Percentiles rank a stretch among this genome's conserved stretches.
Evolutionary conservation across 2,329 filamentous ascomycete genomes (phyloP).

Genomic region (Colletotrichum navitas): DNA sequence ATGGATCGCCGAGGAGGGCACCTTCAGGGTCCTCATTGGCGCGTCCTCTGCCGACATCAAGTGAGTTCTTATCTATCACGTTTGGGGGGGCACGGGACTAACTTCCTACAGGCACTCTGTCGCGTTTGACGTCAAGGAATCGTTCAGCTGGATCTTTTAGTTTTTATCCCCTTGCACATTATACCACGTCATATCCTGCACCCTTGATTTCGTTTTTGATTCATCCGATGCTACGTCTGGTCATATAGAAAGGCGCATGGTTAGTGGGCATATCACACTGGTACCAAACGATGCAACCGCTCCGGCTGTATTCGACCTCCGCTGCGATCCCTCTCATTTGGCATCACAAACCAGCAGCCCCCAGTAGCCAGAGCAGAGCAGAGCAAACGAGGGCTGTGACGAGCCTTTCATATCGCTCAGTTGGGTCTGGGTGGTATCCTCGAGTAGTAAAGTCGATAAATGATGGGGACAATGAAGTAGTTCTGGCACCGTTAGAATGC

Average conservation of each 20-base stretch:
- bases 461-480: background rate
- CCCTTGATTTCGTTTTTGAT: background rate
- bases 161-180: background rate
- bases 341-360: background rate
- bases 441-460: background rate
- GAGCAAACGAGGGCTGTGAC: background rate
- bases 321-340: background rate
- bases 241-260: slow-evolving; percentile 2
- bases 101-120: slow-evolving; percentile 46
- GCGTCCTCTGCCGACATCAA: slow-evolving; percentile 72
- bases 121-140: slow-evolving; percentile 71
- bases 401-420: background rate
- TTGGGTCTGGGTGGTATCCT: background rate
- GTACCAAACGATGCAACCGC: background rate
- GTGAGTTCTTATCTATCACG: slow-evolving; percentile 31
- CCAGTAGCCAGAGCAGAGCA: too few species aligned
- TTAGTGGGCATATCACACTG: background rate
- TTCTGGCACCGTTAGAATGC: slow-evolving; percentile 5
- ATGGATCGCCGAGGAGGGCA: slow-evolving; percentile 76
- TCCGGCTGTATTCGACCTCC: background rate
- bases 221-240: background rate
- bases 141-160: slow-evolving; percentile 76
- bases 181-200: slow-evolving; percentile 3
- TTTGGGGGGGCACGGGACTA: slow-evolving; percentile 6
- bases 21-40: slow-evolving; percentile 71